Conservation (phyloP, 495 filamentous ascomycete genomes). For the Hyaloscypha bicolor region DNA sequence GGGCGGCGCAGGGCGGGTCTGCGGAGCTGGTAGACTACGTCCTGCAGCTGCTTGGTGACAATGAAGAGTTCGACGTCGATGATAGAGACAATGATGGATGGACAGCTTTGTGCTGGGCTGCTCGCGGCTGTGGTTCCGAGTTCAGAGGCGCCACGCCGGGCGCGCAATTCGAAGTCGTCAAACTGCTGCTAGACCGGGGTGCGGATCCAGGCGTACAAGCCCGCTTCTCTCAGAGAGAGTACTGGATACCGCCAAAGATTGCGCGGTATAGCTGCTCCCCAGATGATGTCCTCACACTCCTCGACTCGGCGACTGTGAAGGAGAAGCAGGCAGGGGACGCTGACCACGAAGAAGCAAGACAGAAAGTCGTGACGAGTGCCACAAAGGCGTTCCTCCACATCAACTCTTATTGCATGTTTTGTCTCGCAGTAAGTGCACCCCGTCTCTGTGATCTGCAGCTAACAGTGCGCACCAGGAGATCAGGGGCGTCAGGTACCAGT, state of each 20-base stretch:
- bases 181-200: slow-evolving; percentile 20
- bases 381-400: background rate
- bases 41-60: background rate
- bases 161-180: slow-evolving; percentile 15
- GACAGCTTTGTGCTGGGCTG: slow-evolving; percentile 35
- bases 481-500: background rate
- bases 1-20: slow-evolving; percentile 20
- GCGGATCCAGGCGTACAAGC: slow-evolving; percentile 18
- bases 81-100: slow-evolving; percentile 25
- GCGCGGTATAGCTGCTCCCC: background rate
- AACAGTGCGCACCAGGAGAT: background rate
- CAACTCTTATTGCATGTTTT: background rate
- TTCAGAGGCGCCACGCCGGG: background rate
- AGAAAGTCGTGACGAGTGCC: background rate
- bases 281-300: background rate
- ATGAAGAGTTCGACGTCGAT: slow-evolving; percentile 14
- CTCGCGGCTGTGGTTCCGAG: slow-evolving; percentile 10
- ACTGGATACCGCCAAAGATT: background rate
- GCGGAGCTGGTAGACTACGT: slow-evolving; percentile 13
- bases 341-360: background rate
- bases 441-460: background rate
- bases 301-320: background rate
- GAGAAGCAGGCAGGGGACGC: background rate
- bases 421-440: background rate
- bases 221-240: background rate